Percentiles rank a stretch among this genome's conserved stretches.
phyloP scores from a whole-genome alignment of 257 asterid species.

The Marsdenia floribunda region DNA sequence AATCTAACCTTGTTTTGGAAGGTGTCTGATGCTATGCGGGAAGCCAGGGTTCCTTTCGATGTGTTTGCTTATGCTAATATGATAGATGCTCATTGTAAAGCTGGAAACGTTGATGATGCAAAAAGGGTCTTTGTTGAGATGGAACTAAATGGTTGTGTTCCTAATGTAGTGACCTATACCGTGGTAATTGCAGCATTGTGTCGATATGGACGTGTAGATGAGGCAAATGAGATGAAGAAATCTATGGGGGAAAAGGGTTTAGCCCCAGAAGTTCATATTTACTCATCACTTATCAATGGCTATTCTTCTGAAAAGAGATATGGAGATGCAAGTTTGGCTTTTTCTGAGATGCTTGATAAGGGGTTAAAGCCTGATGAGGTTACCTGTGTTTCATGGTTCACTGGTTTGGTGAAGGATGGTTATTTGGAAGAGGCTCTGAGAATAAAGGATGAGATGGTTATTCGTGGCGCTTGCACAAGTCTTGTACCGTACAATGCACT shows the following conservation, averaged over 20 bases:
- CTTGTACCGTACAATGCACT: slow-evolving; percentile 5
- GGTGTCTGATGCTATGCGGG: slow-evolving; percentile 16
- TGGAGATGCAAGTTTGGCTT: slow-evolving; percentile 17
- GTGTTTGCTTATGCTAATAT: slow-evolving; percentile 9
- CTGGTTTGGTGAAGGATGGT: slow-evolving; percentile 14
- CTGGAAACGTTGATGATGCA: slow-evolving; percentile 15
- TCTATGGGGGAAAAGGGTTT: slow-evolving; percentile 16
- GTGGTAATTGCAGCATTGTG: slow-evolving; percentile 19
- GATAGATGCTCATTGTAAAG: slow-evolving; percentile 17
- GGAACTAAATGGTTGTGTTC: slow-evolving; percentile 14
- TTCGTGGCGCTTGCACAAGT: slow-evolving; percentile 3
- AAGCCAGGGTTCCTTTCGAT: slow-evolving; percentile 10
- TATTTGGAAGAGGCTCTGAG: slow-evolving; percentile 8
- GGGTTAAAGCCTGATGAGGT: slow-evolving; percentile 18
- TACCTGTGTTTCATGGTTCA: slow-evolving; percentile 12
- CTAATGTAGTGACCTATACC: slow-evolving; percentile 11
- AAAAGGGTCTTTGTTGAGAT: slow-evolving; percentile 17
- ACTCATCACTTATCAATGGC: slow-evolving; percentile 15
- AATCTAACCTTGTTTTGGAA: slow-evolving; percentile 22
- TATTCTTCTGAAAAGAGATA: slow-evolving; percentile 17
- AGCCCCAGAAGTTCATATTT: slow-evolving; percentile 14
- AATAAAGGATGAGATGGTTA: slow-evolving; percentile 8
- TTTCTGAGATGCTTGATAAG: slow-evolving; percentile 21
- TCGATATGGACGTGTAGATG: slow-evolving; percentile 14
- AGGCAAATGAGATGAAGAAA: slow-evolving; percentile 19